phyloP scores from a whole-genome alignment of 2,329 filamentous ascomycete genomes.

The Pseudopithomyces chartarum region DNA sequence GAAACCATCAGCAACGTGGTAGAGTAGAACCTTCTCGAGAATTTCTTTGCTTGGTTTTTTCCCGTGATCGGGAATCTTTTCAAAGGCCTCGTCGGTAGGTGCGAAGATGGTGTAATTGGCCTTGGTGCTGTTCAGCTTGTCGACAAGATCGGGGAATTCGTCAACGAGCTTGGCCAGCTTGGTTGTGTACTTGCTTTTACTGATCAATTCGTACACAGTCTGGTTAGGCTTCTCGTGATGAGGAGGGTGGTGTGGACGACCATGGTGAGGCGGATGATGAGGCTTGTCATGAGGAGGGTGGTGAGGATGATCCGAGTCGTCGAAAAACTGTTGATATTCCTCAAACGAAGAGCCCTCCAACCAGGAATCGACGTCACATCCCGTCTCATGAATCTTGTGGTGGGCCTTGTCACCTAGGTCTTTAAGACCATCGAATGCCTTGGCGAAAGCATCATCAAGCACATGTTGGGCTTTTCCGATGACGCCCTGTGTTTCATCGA shows the following conservation, averaged over 20 bases:
- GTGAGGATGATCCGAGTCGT: conserved; percentile 33
- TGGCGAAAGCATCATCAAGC: conserved; percentile 51
- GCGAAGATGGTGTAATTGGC: conserved; percentile 82
- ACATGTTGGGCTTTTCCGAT: conserved; percentile 44
- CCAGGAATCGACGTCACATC: conserved; percentile 56
- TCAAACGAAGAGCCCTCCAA: conserved; percentile 44
- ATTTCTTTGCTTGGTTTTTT: conserved; percentile 71
- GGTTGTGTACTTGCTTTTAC: conserved; percentile 74
- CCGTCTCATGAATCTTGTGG: conserved; percentile 49
- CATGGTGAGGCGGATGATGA: conserved; percentile 39
- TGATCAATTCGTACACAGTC: conserved; percentile 81
- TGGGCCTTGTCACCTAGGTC: conserved; percentile 37
- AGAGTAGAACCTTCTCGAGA: conserved; percentile 70
- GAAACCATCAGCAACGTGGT: conserved; percentile 73
- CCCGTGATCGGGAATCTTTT: conserved; percentile 62
- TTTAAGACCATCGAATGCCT: conserved; percentile 44
- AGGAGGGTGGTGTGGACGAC: conserved; percentile 43
- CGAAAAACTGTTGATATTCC: conserved; percentile 43
- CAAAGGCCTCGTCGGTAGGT: conserved; percentile 77
- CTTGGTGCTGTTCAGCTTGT: conserved; percentile 74
- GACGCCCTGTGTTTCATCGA: conserved; percentile 26
- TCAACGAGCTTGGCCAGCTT: conserved; percentile 78
- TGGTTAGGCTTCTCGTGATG: conserved; percentile 60
- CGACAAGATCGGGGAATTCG: conserved; percentile 72
- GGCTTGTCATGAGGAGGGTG: conserved; percentile 33